These are phyloP conservation scores for Aegilops bicornis DNA, from an alignment of 176 grass and related monocot genomes.

Conservation along the genomic window DNA sequence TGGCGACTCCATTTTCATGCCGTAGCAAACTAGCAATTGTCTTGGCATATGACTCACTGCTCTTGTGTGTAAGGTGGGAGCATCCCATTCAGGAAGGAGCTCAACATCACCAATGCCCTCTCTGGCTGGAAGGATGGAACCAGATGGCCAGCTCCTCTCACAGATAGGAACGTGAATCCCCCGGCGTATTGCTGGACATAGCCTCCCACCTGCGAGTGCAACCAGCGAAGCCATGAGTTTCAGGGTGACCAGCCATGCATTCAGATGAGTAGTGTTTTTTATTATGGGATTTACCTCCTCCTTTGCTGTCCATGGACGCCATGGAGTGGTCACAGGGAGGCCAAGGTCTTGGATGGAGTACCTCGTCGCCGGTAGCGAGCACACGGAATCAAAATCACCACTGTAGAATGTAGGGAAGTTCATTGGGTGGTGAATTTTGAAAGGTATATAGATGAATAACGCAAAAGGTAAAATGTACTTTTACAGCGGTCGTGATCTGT, in stretches of 20 bases:
- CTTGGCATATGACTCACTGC: neutral
- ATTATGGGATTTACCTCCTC: neutral
- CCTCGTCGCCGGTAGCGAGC: slow-evolving; percentile 37
- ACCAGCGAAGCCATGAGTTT: neutral
- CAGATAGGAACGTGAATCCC: slow-evolving; percentile 36
- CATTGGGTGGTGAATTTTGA: neutral
- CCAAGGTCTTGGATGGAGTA: slow-evolving; percentile 26
- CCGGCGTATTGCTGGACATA: slow-evolving; percentile 45
- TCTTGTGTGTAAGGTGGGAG: slow-evolving; percentile 15
- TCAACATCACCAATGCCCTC: slow-evolving; percentile 32
- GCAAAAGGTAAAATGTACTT: too few species aligned
- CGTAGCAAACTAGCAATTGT: neutral
- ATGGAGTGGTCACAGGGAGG: slow-evolving; percentile 31
- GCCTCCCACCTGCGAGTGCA: slow-evolving; percentile 20
- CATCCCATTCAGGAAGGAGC: slow-evolving; percentile 34
- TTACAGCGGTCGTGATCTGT: too few species aligned
- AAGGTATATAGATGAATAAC: too few species aligned
- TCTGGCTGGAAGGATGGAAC: slow-evolving; percentile 42
- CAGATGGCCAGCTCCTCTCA: slow-evolving; percentile 48
- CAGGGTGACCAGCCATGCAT: neutral
- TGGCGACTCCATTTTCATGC: neutral
- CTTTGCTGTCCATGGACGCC: slow-evolving; percentile 47
- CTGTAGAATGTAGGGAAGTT: neutral
- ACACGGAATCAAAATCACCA: slow-evolving; percentile 42
- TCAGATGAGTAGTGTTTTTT: neutral